Conservation (phyloP, 2,329 filamentous ascomycete genomes). For the Knoxdaviesia proteae region DNA sequence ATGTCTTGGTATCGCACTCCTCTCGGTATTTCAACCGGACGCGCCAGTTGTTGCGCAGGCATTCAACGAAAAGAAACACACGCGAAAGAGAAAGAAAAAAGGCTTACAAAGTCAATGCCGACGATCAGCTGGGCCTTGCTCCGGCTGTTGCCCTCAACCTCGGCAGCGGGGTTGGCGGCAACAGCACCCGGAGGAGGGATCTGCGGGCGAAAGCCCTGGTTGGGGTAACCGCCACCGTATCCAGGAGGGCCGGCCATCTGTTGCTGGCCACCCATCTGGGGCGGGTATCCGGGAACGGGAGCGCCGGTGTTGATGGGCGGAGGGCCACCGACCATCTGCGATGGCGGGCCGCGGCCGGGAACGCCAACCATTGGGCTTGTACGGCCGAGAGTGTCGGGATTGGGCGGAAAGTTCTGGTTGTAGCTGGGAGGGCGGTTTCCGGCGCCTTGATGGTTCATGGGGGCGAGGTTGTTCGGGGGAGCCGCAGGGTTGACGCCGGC, state of each 20-base stretch:
- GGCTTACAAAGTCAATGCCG: slow-evolving; percentile 85
- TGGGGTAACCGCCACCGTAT: slow-evolving; percentile 23
- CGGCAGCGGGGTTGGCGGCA: slow-evolving; percentile 17
- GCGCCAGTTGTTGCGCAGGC: too few species aligned
- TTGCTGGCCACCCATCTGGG: slow-evolving; percentile 21
- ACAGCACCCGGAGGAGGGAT: slow-evolving; percentile 13
- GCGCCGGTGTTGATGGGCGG: slow-evolving; percentile 47
- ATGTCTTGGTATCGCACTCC: too few species aligned
- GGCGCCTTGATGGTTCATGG: slow-evolving; percentile 41
- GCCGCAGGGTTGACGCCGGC: too few species aligned
- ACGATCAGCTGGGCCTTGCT: slow-evolving; percentile 96
- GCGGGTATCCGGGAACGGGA: slow-evolving; percentile 37
- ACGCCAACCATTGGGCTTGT: slow-evolving; percentile 28
- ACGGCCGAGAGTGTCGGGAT: slow-evolving; percentile 28
- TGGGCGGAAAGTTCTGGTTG: slow-evolving; percentile 28
- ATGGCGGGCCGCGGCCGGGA: slow-evolving; percentile 32
- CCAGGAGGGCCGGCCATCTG: slow-evolving; percentile 20
- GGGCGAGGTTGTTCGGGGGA: slow-evolving; percentile 11
- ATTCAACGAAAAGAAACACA: background rate
- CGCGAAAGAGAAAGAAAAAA: background rate
- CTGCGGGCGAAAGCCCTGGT: slow-evolving; percentile 26
- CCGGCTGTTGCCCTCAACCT: slow-evolving; percentile 72
- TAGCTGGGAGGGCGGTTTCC: slow-evolving; percentile 45
- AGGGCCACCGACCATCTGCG: slow-evolving; percentile 41
- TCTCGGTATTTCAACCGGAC: too few species aligned